phyloP scores from a whole-genome alignment of 2,329 filamentous ascomycete genomes.

The Aspergillus glaucus region DNA sequence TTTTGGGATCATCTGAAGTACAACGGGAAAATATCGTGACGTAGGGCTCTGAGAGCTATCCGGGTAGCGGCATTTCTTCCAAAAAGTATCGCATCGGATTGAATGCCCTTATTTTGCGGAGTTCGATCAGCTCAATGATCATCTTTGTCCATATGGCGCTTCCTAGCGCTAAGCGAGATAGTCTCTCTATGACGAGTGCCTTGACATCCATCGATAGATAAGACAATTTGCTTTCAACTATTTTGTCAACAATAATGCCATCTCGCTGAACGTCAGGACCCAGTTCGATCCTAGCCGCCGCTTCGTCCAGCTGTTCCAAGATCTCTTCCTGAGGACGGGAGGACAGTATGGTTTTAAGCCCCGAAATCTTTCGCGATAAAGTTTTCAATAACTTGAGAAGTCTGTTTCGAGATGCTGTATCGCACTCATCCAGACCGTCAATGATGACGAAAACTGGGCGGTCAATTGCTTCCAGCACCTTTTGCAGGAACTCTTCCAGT shows the following conservation, averaged over 20 bases:
- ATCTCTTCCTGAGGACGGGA: conserved; percentile 12
- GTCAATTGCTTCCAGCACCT: conserved; percentile 9
- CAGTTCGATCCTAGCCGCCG: conserved; percentile 3
- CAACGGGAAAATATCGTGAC: conserved; percentile 9
- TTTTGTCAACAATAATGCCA: conserved; percentile 8
- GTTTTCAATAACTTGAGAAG: conserved; percentile 12
- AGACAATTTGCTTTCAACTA: conserved; percentile 5
- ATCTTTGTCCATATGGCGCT: conserved; percentile 15
- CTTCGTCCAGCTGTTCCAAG: conserved; percentile 8
- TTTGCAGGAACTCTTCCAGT: conserved; percentile 11
- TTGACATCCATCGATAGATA: conserved; percentile 8
- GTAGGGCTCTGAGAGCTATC: conserved; percentile 8
- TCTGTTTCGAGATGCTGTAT: conserved; percentile 14
- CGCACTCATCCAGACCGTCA: conserved; percentile 25
- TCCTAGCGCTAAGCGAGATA: conserved; percentile 11
- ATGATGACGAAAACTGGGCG: conserved; percentile 16
- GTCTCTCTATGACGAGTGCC: conserved; percentile 7
- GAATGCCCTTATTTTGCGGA: conserved; percentile 7
- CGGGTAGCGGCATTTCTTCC: conserved; percentile 8
- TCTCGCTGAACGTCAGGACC: conserved; percentile 7
- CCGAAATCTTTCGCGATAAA: conserved; percentile 6
- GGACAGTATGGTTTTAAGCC: conserved; percentile 12
- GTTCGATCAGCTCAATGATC: conserved; percentile 11
- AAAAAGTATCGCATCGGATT: conserved; percentile 1
- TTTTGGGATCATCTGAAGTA: conserved; percentile 9